Evolutionary conservation across 1,284 basidiomycete genomes (phyloP).

Genomic region (Chondrostereum purpureum): DNA sequence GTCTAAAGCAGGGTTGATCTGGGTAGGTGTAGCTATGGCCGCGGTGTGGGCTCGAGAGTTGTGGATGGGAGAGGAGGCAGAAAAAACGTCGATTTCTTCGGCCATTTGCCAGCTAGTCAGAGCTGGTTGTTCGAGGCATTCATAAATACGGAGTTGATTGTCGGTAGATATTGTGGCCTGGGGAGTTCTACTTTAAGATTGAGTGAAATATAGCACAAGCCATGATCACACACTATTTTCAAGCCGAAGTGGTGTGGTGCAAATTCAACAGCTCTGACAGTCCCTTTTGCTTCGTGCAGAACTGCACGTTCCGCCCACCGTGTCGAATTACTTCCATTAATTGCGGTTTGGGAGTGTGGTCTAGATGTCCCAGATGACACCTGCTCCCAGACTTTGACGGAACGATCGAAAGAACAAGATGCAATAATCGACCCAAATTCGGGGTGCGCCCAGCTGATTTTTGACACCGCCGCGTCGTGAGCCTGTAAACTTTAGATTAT

Average conservation of each 20-base stretch:
- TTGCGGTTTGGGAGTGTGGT: slow-evolving; percentile 28
- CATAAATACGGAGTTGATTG: slow-evolving; percentile 80
- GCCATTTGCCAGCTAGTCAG: slow-evolving; percentile 74
- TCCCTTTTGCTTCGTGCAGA: slow-evolving; percentile 78
- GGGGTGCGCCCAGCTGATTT: slow-evolving; percentile 84
- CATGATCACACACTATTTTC: slow-evolving; percentile 58
- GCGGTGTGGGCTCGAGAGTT: slow-evolving; percentile 40
- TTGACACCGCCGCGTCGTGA: slow-evolving; percentile 81
- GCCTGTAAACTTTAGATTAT: slow-evolving; percentile 44
- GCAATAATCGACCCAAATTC: slow-evolving; percentile 83
- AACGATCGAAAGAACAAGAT: slow-evolving; percentile 81
- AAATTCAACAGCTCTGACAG: slow-evolving; percentile 80
- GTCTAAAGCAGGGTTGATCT: slow-evolving; percentile 48
- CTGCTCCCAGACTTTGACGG: slow-evolving; percentile 88
- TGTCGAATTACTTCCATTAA: slow-evolving; percentile 24
- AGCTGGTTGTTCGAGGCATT: slow-evolving; percentile 80
- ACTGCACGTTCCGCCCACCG: slow-evolving; percentile 74
- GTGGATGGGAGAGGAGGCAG: slow-evolving; percentile 36
- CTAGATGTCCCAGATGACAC: slow-evolving; percentile 25
- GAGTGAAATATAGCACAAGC: neutral
- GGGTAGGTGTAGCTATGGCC: slow-evolving; percentile 63
- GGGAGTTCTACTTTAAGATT: slow-evolving; percentile 3
- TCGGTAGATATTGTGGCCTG: slow-evolving; percentile 86
- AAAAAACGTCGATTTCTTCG: slow-evolving; percentile 73
- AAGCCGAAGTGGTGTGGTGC: slow-evolving; percentile 81